Conservation (phyloP, 768 basidiomycete species). For the Lactarius psammicola region DNA sequence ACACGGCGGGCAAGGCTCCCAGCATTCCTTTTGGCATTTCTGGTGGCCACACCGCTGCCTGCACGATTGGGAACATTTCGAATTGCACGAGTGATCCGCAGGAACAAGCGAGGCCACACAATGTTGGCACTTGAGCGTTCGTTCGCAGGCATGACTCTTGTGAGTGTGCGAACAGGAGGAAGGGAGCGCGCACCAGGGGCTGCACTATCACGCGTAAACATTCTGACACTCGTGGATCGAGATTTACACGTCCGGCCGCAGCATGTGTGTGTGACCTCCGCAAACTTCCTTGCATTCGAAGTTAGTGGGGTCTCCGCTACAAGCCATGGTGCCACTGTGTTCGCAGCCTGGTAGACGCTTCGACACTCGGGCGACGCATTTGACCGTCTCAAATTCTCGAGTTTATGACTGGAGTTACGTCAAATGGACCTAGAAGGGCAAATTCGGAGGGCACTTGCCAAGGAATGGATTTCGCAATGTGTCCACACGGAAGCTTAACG, state of each 20-base stretch:
- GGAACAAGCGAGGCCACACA: conserved; percentile 35
- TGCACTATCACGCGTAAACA: conserved; percentile 10
- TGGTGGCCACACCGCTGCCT: conserved; percentile 35
- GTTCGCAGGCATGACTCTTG: conserved; percentile 35
- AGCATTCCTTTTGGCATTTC: conserved; percentile 35
- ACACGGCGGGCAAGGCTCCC: conserved; percentile 37
- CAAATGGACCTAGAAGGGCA: neutral
- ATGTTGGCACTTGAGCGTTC: conserved; percentile 36
- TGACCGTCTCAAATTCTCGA: conserved; percentile 31
- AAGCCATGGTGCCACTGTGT: conserved; percentile 31
- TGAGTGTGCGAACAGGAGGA: conserved; percentile 28
- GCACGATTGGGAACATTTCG: conserved; percentile 32
- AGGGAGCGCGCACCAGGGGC: neutral
- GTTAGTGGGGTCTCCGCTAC: conserved; percentile 26
- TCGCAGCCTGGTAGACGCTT: conserved; percentile 37
- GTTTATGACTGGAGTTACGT: conserved; percentile 29
- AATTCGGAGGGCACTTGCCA: conserved; percentile 31
- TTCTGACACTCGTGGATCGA: conserved; percentile 34
- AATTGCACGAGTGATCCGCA: conserved; percentile 34
- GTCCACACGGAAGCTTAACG: conserved; percentile 35
- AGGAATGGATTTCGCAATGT: conserved; percentile 26
- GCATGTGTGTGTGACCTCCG: conserved; percentile 30
- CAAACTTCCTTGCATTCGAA: conserved; percentile 33
- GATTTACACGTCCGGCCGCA: conserved; percentile 36
- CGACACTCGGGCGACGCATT: conserved; percentile 31